phyloP scores from a whole-genome alignment of 2,329 filamentous ascomycete species.

The Aspergillus sp. region DNA sequence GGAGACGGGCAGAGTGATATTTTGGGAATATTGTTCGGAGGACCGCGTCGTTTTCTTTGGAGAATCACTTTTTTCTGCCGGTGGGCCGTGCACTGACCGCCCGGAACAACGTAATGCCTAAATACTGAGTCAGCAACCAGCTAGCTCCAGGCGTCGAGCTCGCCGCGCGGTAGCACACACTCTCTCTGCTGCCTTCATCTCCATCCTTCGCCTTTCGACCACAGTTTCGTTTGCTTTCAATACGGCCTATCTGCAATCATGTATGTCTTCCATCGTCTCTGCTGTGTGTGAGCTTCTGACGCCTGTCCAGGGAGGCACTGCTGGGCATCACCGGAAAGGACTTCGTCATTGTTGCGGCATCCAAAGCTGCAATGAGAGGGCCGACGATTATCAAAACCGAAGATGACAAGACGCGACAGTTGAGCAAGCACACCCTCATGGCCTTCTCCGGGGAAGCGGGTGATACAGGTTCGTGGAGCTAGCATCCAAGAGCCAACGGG shows the following conservation, averaged over 20 bases:
- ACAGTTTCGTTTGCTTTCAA: no score
- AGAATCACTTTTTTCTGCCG: slow-evolving; percentile 27
- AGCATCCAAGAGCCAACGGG: background rate
- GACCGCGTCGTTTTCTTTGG: slow-evolving; percentile 2
- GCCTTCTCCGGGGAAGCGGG: slow-evolving; percentile 93
- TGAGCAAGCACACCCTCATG: slow-evolving; percentile 92
- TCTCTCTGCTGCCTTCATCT: slow-evolving; percentile 12
- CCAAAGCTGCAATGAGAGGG: slow-evolving; percentile 96
- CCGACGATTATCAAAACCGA: slow-evolving; percentile 88
- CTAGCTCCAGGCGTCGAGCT: slow-evolving; percentile 34
- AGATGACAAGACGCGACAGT: slow-evolving; percentile 88
- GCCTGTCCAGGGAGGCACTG: slow-evolving; percentile 72
- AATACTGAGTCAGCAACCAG: slow-evolving; percentile 23
- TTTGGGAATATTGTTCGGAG: background rate
- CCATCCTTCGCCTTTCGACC: no score
- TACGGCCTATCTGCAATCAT: slow-evolving; percentile 22
- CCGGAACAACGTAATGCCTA: slow-evolving; percentile 23
- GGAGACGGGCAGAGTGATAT: background rate
- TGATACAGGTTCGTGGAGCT: slow-evolving; percentile 62
- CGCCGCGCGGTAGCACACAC: slow-evolving; percentile 25
- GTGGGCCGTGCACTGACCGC: slow-evolving; percentile 18
- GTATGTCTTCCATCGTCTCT: slow-evolving; percentile 10
- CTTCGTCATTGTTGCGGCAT: slow-evolving; percentile 95
- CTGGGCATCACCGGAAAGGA: slow-evolving; percentile 98
- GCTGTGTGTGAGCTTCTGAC: background rate